phyloP scores from a whole-genome alignment of 1,139 yeast genomes.

The Kodamaea fungicola region DNA sequence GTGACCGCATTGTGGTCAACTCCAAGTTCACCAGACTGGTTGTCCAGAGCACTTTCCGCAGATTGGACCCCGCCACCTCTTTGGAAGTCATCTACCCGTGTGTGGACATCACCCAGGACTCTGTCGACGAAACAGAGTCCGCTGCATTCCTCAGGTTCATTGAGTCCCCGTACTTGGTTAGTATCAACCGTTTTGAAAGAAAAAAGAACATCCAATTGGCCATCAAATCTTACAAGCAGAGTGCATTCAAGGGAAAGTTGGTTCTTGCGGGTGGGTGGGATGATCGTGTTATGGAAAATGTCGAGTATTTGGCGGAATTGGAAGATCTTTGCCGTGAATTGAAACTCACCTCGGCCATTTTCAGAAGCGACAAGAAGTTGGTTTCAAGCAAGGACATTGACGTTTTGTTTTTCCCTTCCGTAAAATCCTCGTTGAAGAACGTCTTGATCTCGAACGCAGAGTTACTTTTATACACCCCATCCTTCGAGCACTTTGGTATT shows the following conservation, averaged over 20 bases:
- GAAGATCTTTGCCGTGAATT: slow-evolving; percentile 45
- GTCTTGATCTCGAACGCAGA: slow-evolving; percentile 56
- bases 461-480: slow-evolving; percentile 80
- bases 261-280: slow-evolving; percentile 95
- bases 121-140: slow-evolving; percentile 18
- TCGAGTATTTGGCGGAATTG: slow-evolving; percentile 63
- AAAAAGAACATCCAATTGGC: slow-evolving; percentile 84
- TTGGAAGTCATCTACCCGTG: slow-evolving; percentile 90
- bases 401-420: slow-evolving; percentile 78
- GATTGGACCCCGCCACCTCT: slow-evolving; percentile 27
- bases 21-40: slow-evolving; percentile 76
- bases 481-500: slow-evolving; percentile 92
- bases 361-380: slow-evolving; percentile 33
- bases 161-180: slow-evolving; percentile 49
- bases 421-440: slow-evolving; percentile 64
- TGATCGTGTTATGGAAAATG: slow-evolving; percentile 69
- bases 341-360: slow-evolving; percentile 44
- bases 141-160: slow-evolving; percentile 35
- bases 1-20: slow-evolving; percentile 84
- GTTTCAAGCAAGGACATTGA: slow-evolving; percentile 1
- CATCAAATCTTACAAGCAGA: slow-evolving; percentile 45
- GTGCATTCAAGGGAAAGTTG: slow-evolving; percentile 34
- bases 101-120: slow-evolving; percentile 45
- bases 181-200: slow-evolving; percentile 84
- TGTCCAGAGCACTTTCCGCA: slow-evolving; percentile 60